These are phyloP conservation scores for Sporothrix phasma DNA, from an alignment of 2,329 filamentous ascomycete species.

Conservation along the genomic window DNA sequence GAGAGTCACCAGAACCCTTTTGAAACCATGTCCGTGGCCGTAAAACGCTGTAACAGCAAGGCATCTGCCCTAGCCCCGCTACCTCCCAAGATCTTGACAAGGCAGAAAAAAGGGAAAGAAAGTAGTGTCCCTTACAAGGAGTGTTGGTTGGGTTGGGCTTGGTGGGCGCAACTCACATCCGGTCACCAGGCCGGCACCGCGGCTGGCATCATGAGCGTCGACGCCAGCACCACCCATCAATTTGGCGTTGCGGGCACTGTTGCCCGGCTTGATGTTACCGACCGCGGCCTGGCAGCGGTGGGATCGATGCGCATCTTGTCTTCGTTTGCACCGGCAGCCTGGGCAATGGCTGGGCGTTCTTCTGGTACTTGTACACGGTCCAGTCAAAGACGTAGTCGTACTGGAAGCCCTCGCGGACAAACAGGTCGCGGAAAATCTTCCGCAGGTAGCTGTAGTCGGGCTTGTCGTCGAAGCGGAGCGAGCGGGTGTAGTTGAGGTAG, in stretches of 20 bases:
- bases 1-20: background rate
- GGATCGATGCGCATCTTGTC: slow-evolving; percentile 63
- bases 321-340: slow-evolving; percentile 67
- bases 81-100: slow-evolving; percentile 12
- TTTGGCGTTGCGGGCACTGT: slow-evolving; percentile 72
- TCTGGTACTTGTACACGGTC: slow-evolving; percentile 99
- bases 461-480: slow-evolving; percentile 98
- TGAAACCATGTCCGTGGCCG: background rate
- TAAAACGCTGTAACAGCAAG: slow-evolving; percentile 5
- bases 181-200: slow-evolving; percentile 70
- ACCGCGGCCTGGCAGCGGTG: slow-evolving; percentile 52
- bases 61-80: slow-evolving; percentile 4
- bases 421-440: slow-evolving; percentile 99
- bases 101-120: slow-evolving; percentile 71
- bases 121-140: slow-evolving; percentile 81
- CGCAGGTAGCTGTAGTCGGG: slow-evolving; percentile 98
- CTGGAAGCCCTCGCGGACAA: slow-evolving; percentile 98
- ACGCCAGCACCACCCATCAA: slow-evolving; percentile 57
- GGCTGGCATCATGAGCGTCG: slow-evolving; percentile 63
- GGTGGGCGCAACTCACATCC: slow-evolving; percentile 82
- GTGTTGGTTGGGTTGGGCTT: slow-evolving; percentile 40
- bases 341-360: slow-evolving; percentile 91
- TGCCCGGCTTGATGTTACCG: slow-evolving; percentile 34
- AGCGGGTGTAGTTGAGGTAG: slow-evolving; percentile 98
- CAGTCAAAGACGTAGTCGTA: slow-evolving; percentile 99